Evolutionary conservation across 805 yeast species (phyloP).

Genomic region (Wickerhamiella spandovensis): DNA sequence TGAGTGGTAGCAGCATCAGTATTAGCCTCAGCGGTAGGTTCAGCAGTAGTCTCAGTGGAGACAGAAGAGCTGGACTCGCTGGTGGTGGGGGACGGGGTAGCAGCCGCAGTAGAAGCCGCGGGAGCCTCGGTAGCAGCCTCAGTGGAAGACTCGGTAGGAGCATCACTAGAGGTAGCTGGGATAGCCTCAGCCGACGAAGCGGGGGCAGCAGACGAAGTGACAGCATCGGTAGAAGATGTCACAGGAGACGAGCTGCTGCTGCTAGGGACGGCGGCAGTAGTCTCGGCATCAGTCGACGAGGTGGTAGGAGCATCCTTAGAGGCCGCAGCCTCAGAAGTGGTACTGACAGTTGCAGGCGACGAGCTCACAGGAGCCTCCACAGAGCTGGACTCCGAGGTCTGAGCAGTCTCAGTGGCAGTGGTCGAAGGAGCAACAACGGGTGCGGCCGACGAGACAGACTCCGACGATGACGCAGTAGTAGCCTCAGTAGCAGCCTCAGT

Average conservation of each 20-base stretch:
- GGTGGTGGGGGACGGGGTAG: neutral
- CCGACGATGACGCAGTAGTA: too few species aligned
- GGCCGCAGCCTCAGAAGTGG: neutral
- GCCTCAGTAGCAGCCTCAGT: too few species aligned
- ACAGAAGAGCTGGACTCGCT: neutral
- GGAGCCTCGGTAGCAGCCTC: neutral
- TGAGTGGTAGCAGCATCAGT: neutral
- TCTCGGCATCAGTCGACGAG: neutral
- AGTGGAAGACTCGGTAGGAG: neutral
- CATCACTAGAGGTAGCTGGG: neutral
- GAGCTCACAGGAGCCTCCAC: neutral
- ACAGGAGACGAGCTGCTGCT: neutral
- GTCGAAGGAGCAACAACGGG: too few species aligned
- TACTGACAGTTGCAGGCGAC: neutral
- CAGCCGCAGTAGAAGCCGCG: neutral
- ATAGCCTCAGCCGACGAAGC: neutral
- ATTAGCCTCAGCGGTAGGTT: neutral
- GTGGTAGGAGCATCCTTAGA: neutral
- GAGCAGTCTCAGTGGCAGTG: too few species aligned
- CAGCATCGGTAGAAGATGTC: neutral
- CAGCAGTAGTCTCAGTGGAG: neutral
- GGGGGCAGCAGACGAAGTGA: neutral
- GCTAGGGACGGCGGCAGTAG: neutral
- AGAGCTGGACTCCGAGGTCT: neutral
- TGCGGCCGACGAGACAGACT: too few species aligned